phyloP scores from a whole-genome alignment of 2,329 filamentous ascomycete genomes.

The Colletotrichum sp. region DNA sequence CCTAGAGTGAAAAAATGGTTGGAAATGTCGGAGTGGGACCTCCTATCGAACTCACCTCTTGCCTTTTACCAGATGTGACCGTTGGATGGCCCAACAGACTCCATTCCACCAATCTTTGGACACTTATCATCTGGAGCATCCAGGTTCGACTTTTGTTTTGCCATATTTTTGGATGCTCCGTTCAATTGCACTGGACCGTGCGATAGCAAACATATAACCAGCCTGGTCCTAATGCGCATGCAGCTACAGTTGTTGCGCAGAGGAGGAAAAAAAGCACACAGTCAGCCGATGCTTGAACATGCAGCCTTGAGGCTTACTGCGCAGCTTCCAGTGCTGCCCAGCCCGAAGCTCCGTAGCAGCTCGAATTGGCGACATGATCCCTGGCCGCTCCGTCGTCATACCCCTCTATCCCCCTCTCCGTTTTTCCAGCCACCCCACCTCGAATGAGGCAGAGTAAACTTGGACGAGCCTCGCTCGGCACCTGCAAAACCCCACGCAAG shows the following conservation, averaged over 20 bases:
- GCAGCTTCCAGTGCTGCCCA: not conserved
- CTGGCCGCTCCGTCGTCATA: constrained; percentile 11
- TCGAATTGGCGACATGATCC: not conserved
- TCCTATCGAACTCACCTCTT: constrained; percentile 70
- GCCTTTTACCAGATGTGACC: constrained; percentile 75
- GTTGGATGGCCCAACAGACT: constrained; percentile 51
- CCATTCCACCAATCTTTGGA: constrained; percentile 45
- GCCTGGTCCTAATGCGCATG: not conserved
- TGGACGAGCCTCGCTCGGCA: not conserved
- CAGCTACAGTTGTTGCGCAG: not conserved
- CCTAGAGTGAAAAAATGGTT: constrained; percentile 6
- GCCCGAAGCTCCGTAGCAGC: not conserved
- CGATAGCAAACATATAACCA: not conserved
- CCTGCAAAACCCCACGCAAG: not conserved
- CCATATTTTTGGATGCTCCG: not conserved
- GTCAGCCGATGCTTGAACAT: not conserved
- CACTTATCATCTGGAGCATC: constrained; percentile 26
- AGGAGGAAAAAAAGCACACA: not conserved
- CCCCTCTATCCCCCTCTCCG: not conserved
- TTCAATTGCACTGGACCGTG: not conserved
- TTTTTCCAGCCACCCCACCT: constrained; percentile 2
- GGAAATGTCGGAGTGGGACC: constrained; percentile 57
- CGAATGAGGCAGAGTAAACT: not conserved
- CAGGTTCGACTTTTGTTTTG: constrained; percentile 29
- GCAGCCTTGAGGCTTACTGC: not conserved